Base-by-base conservation (phyloP, 2,329 filamentous ascomycete species). In the Cladosporium oxysporum region DNA sequence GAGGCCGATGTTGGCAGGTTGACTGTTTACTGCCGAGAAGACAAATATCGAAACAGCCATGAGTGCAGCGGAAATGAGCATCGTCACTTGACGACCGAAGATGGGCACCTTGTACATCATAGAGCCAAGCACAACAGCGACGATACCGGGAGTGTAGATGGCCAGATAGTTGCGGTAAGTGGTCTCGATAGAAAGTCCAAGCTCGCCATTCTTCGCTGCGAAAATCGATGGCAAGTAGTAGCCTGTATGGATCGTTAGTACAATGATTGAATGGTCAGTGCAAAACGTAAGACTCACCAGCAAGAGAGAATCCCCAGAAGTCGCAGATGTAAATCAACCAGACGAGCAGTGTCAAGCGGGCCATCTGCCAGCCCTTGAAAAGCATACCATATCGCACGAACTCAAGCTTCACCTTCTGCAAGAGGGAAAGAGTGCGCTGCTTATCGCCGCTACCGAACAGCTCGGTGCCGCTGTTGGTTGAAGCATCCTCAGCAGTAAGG, bases 91-190 rank as follows among this genome's bases (percentile, higher is more conserved):
- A 47, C 79, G 78, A 33, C 80, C 80, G n/a, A 82, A 58, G n/a
- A 68, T 66, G 1, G 80, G 70, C 55, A 81, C 78, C 71, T 79
- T 71, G 76, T 84, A 85, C 75, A 83, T 79, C 75, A 82, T 77
- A 0, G 81, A 77, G 1, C 82, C 84, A 2, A 85, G 71, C 0
- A 85, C 73, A 0, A 85, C 84, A 26, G 82, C 84, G 0, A 84
- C 66, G 10, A 84, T 81, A 2, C 84, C 83, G 0, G 83, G 83
- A 0, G 81, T 76, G 73, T 85, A 85, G 2, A 84, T 85, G 70
- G 83, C 83, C 37, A 86, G 80, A 72, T 85, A 86, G 4, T 79
- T 81, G 21, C 82, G 80, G 69, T 86, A 86, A 0, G 83, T 86
- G 70, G 79, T 71, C 61, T 73, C 71, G 12, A 85, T 78, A 2